Conservation (phyloP, 305 asterid genomes). For the Fraxinus latifolia region DNA sequence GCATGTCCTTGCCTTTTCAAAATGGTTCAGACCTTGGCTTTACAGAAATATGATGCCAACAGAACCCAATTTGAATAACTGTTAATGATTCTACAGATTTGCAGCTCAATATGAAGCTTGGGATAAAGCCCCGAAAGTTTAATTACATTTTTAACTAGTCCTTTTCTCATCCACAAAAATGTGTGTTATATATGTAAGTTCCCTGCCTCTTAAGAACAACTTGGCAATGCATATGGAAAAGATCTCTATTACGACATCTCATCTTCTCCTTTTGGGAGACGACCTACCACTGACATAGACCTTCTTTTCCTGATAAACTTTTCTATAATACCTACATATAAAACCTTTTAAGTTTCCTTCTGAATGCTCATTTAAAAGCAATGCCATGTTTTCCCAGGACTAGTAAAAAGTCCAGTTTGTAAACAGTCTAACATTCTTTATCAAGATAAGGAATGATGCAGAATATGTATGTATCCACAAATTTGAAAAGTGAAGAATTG, state of each 20-base stretch:
- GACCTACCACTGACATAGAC: background rate
- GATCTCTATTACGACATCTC: background rate
- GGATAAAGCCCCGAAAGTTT: background rate
- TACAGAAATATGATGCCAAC: background rate
- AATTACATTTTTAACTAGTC: background rate
- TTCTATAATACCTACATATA: background rate
- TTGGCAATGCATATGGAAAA: background rate
- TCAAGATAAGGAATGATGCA: background rate
- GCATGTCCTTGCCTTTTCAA: background rate
- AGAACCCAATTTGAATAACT: background rate
- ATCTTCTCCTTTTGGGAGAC: background rate
- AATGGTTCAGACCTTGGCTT: background rate
- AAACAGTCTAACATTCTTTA: background rate
- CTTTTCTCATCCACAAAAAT: background rate
- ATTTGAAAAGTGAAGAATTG: constrained; percentile 16
- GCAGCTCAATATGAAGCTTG: background rate
- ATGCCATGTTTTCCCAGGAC: background rate
- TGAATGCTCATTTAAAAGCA: background rate
- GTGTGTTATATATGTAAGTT: background rate
- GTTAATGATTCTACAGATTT: background rate
- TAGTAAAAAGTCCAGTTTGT: background rate
- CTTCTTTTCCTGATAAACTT: background rate
- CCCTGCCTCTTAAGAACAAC: background rate
- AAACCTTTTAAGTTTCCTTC: background rate
- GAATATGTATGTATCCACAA: background rate